phyloP scores from a whole-genome alignment of 2,329 filamentous ascomycete genomes.

The Xylaria sp. region DNA sequence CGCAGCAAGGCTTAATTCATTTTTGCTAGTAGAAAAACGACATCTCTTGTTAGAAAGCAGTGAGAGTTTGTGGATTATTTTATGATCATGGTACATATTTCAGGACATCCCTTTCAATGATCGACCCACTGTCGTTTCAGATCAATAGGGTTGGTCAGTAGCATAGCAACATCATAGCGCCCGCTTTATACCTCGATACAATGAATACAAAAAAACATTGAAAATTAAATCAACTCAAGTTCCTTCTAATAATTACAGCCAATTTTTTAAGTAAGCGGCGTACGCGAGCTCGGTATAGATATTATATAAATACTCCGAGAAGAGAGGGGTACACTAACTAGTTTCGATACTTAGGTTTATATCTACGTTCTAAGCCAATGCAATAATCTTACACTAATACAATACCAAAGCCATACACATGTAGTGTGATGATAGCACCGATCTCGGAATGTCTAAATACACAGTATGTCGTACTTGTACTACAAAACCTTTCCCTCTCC shows the following conservation, averaged over 20 bases:
- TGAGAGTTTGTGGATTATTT: not conserved
- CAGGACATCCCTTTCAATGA: constrained; percentile 15
- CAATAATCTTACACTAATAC: too few species aligned
- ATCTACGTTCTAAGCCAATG: not conserved
- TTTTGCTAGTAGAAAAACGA: not conserved
- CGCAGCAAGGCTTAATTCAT: constrained; percentile 57
- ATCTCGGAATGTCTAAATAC: not conserved
- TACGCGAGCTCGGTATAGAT: not conserved
- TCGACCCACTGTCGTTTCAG: not conserved
- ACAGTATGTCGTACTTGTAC: not conserved
- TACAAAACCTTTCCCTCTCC: not conserved
- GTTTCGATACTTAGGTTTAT: not conserved
- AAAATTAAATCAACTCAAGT: not conserved
- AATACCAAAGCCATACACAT: too few species aligned
- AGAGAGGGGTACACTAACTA: not conserved
- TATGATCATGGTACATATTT: constrained; percentile 26
- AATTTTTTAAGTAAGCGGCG: not conserved
- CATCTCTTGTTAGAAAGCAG: not conserved
- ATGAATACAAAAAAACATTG: constrained; percentile 20
- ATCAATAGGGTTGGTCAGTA: not conserved
- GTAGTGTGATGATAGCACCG: too few species aligned
- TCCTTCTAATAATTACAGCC: not conserved
- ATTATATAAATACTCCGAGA: not conserved
- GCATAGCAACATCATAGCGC: constrained; percentile 19
- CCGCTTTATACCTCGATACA: constrained; percentile 7